Evolutionary conservation across 108 stramenopile genomes (phyloP).

Genomic region (Skeletonema costatum): DNA sequence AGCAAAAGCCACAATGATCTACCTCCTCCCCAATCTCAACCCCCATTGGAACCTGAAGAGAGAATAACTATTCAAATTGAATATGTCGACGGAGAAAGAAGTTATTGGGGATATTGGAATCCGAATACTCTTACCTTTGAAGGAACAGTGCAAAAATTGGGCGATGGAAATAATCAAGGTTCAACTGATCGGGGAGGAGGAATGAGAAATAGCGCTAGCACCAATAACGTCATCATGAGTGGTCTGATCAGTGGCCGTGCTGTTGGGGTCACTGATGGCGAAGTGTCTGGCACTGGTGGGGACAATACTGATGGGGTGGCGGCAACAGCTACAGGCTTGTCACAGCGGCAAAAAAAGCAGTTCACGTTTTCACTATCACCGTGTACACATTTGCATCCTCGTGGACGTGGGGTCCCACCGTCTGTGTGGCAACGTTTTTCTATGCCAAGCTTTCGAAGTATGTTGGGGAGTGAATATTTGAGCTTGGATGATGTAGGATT

Average conservation of each 20-base stretch:
- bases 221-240: constrained; percentile 27
- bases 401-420: constrained; percentile 10
- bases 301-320: background rate
- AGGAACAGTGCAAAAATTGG: constrained; percentile 28
- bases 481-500: background rate
- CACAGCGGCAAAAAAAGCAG: background rate
- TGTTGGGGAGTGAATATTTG: background rate
- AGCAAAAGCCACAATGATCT: background rate
- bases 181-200: background rate
- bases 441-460: background rate
- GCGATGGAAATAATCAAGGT: constrained; percentile 8
- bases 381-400: constrained; percentile 37
- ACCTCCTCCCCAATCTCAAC: constrained; percentile 1
- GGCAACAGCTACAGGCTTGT: background rate
- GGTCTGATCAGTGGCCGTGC: constrained; percentile 19
- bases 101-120: constrained; percentile 31
- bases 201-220: background rate
- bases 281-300: constrained; percentile 2
- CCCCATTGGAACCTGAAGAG: background rate
- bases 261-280: background rate
- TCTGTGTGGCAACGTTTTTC: background rate
- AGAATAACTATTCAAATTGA: constrained; percentile 39
- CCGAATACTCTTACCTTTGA: constrained; percentile 24
- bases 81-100: constrained; percentile 35
- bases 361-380: constrained; percentile 35